Conservation (phyloP, 805 yeast genomes). For the Cyberlindnera euphorbiiphila region DNA sequence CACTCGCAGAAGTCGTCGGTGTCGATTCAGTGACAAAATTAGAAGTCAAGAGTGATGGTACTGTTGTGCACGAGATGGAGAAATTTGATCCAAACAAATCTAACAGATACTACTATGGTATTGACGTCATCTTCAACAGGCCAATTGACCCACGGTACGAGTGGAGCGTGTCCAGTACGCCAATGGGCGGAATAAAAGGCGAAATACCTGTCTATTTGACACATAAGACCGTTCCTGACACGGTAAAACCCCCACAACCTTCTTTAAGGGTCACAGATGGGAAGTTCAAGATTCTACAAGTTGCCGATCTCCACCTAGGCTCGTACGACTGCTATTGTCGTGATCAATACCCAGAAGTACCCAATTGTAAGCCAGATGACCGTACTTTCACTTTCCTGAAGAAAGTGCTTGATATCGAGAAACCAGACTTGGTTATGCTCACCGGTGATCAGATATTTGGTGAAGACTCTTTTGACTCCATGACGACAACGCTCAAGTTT, state of each 20-base stretch:
- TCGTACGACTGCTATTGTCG: conserved; percentile 78
- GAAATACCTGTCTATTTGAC: conserved; percentile 24
- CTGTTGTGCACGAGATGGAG: conserved; percentile 48
- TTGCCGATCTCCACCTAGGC: conserved; percentile 90
- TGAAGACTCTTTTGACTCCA: conserved; percentile 70
- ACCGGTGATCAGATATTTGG: conserved; percentile 95
- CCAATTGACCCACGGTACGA: conserved; percentile 74
- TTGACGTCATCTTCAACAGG: conserved; percentile 69
- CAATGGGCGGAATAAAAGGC: conserved; percentile 9
- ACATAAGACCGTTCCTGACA: conserved; percentile 17
- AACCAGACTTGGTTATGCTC: conserved; percentile 80
- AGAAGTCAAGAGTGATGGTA: conserved; percentile 6
- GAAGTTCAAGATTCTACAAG: conserved; percentile 74
- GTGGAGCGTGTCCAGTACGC: conserved; percentile 43
- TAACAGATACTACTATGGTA: conserved; percentile 19
- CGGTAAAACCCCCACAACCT: conserved; percentile 8
- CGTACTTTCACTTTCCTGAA: conserved; percentile 57
- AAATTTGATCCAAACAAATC: conserved; percentile 11
- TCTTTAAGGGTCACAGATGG: conserved; percentile 34
- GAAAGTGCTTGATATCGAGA: conserved; percentile 63
- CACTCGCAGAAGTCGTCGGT: conserved; percentile 7
- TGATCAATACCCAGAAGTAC: conserved; percentile 60
- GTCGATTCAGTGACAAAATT: conserved; percentile 7
- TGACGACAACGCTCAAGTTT: conserved; percentile 76
- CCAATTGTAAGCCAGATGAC: conserved; percentile 64